Base-by-base conservation (phyloP, 1,139 yeast genomes). In the Zhuliangozyma parablackwelliae region DNA sequence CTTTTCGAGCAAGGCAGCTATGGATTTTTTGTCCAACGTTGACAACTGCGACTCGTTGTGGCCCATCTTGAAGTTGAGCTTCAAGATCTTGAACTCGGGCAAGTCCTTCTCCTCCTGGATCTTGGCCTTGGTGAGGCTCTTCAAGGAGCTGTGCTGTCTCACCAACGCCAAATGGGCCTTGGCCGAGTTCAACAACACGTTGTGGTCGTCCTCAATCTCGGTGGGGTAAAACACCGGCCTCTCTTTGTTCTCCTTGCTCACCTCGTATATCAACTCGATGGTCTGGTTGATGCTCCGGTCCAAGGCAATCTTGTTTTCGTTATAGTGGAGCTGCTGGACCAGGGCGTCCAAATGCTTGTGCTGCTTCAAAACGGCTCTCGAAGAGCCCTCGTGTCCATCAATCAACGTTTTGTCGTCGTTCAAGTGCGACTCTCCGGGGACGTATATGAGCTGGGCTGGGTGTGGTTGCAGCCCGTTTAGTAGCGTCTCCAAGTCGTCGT, bases 161-260 rank as follows among this genome's bases (percentile, higher is more conserved):
- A 75, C 65, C 31, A 79, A 57, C 0, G 82, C 82, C 43, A 75
- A 47, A 45, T 72, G 73, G 3, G 78, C 74, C 30, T 61, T 64
- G 29, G 60, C 61, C 8, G 78, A 72, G 50, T 75, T 74, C 46
- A 76, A 54, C 35, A 68, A 38, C 7, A 62, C 48, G 31, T 64
- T 60, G 16, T 57, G 49, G 6, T 65, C 60, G 28, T 65, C 68
- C 33, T 56, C 59, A 11, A 55, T 48, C 23, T 59, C 61, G 1
- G 78, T 63, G 0, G 94, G 94, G 49, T 81, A 85, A 49, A 75
- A 81, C 4, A 84, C 72, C 1, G 89, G 88, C 42, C 87, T 62
- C 28, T 63, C 61, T 32, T 61, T 63, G 50, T 83, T 83, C 47
- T 81, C 84, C 3, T 55, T 58, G 31, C 72, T 69, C 25, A 86